These are phyloP conservation scores for Podospora pseudocomata DNA, from an alignment of 495 filamentous ascomycete species.

Conservation along the genomic window DNA sequence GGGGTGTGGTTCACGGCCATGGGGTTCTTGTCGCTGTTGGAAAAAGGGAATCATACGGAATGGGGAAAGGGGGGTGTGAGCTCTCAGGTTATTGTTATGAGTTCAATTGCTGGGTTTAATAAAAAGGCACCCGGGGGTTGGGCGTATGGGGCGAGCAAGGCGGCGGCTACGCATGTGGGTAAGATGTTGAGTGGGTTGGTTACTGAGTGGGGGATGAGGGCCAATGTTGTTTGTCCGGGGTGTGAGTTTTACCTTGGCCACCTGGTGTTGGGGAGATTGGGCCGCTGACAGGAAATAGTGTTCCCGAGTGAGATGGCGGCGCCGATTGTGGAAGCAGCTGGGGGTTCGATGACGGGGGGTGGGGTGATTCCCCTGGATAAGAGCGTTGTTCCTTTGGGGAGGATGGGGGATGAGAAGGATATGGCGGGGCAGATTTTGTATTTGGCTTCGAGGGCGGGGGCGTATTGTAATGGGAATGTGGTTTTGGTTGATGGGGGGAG, in stretches of 20 bases:
- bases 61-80: conserved; percentile 9
- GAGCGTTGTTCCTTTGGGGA: conserved; percentile 29
- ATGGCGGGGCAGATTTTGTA: conserved; percentile 62
- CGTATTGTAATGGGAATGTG: conserved; percentile 59
- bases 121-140: conserved; percentile 53
- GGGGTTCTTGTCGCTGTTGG: conserved; percentile 61
- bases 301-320: conserved; percentile 64
- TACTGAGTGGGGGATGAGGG: conserved; percentile 55
- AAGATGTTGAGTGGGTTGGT: conserved; percentile 57
- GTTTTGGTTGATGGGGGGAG: conserved; percentile 60
- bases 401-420: conserved; percentile 44
- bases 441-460: conserved; percentile 59
- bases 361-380: conserved; percentile 26
- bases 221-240: conserved; percentile 66
- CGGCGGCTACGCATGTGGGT: conserved; percentile 59
- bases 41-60: conserved; percentile 55
- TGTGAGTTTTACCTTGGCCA: conserved; percentile 39
- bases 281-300: conserved; percentile 34
- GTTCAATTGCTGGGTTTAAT: conserved; percentile 59
- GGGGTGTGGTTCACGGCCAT: conserved; percentile 61
- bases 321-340: conserved; percentile 39
- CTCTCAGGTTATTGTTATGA: conserved; percentile 62
- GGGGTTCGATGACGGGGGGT: conserved; percentile 34
- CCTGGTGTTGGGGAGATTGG: no score
- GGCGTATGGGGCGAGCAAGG: conserved; percentile 62